These are phyloP conservation scores for Thraustochytrium striatum DNA, from an alignment of 352 stramenopile genomes.

Conservation along the genomic window DNA sequence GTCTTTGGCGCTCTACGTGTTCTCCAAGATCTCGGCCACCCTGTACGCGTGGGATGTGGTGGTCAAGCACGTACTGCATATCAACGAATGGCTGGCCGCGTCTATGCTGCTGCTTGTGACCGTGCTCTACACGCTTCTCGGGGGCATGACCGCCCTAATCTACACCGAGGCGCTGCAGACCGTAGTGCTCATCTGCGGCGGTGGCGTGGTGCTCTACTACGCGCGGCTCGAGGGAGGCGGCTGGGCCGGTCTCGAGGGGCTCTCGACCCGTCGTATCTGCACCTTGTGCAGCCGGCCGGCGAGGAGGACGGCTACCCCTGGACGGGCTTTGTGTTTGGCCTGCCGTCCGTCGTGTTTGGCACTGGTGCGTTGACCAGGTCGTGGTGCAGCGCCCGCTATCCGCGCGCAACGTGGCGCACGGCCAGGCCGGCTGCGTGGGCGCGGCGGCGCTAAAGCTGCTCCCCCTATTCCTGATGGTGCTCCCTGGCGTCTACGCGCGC, in stretches of 20 bases:
- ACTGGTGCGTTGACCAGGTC: conserved; percentile 71
- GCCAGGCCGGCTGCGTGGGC: conserved; percentile 62
- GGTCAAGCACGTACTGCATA: conserved; percentile 63
- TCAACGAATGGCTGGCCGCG: conserved; percentile 63
- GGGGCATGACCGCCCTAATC: conserved; percentile 65
- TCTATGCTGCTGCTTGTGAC: conserved; percentile 62
- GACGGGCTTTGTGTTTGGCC: conserved; percentile 67
- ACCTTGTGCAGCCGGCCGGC: conserved; percentile 61
- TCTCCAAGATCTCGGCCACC: conserved; percentile 66
- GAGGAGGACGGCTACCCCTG: conserved; percentile 66
- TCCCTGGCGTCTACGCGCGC: conserved; percentile 64
- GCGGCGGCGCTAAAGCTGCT: conserved; percentile 66
- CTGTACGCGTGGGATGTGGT: conserved; percentile 67
- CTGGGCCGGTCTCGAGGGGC: conserved; percentile 60
- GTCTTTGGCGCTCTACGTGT: conserved; percentile 64
- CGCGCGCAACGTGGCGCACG: conserved; percentile 65
- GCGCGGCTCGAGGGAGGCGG: conserved; percentile 63
- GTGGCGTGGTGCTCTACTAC: conserved; percentile 62
- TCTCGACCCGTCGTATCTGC: conserved; percentile 57
- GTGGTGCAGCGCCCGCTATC: conserved; percentile 67
- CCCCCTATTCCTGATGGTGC: conserved; percentile 66
- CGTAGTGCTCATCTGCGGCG: conserved; percentile 64
- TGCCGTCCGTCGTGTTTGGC: conserved; percentile 64
- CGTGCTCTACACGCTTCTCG: conserved; percentile 63
- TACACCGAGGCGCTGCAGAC: conserved; percentile 70